Conservation (phyloP, 768 basidiomycete species). For the Termitomyces sp. region DNA sequence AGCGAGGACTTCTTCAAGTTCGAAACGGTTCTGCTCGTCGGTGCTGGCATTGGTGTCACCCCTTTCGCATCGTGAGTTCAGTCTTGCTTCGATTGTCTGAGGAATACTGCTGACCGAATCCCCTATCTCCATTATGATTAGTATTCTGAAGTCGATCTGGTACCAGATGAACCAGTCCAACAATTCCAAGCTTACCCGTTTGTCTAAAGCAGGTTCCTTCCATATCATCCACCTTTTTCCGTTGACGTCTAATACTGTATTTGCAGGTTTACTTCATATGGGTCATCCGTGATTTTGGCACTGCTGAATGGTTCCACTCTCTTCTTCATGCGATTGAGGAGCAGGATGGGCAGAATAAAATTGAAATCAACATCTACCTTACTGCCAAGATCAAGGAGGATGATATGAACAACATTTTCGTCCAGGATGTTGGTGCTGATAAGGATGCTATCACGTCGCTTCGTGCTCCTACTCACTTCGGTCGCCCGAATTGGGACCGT, state of each 20-base stretch:
- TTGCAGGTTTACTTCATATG: slow-evolving; percentile 79
- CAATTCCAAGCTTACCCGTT: slow-evolving; percentile 65
- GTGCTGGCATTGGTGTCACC: slow-evolving; percentile 94
- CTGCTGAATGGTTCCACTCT: slow-evolving; percentile 92
- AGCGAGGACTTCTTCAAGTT: slow-evolving; percentile 92
- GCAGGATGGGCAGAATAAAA: slow-evolving; percentile 78
- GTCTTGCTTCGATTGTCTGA: not conserved
- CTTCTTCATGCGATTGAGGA: slow-evolving; percentile 90
- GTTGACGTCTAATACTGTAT: too few species aligned
- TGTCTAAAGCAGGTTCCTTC: slow-evolving; percentile 65
- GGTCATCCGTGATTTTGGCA: slow-evolving; percentile 91
- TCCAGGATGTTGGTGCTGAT: slow-evolving; percentile 89
- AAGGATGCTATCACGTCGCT: slow-evolving; percentile 88
- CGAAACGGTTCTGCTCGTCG: slow-evolving; percentile 84
- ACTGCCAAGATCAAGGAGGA: slow-evolving; percentile 89
- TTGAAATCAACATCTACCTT: slow-evolving; percentile 93
- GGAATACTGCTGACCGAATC: not conserved
- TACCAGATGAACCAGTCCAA: slow-evolving; percentile 92
- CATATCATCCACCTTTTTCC: not conserved
- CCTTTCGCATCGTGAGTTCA: slow-evolving; percentile 85
- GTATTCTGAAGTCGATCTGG: slow-evolving; percentile 89
- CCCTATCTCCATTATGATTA: slow-evolving; percentile 22
- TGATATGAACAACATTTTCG: slow-evolving; percentile 91
- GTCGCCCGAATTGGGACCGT: slow-evolving; percentile 82
- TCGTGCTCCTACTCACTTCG: slow-evolving; percentile 89